These are phyloP conservation scores for Alternaria viburni DNA, from an alignment of 2,329 filamentous ascomycete genomes.

Conservation along the genomic window DNA sequence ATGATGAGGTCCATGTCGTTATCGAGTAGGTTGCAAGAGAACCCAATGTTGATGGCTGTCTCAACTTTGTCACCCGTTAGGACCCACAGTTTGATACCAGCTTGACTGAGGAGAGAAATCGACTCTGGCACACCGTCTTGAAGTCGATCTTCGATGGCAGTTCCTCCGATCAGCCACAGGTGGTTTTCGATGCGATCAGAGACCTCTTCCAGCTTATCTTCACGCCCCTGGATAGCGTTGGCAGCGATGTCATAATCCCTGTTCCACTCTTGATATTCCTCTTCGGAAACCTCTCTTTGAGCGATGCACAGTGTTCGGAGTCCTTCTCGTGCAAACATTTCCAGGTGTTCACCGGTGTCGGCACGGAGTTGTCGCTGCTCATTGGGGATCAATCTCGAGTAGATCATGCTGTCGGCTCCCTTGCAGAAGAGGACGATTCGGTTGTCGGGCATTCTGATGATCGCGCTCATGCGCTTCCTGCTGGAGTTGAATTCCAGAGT, in stretches of 20 bases:
- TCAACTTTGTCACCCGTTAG: slow-evolving; percentile 98
- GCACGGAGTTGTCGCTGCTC: slow-evolving; percentile 84
- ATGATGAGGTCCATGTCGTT: slow-evolving; percentile 98
- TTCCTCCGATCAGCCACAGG: slow-evolving; percentile 85
- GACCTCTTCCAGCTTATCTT: slow-evolving; percentile 90
- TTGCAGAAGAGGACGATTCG: slow-evolving; percentile 94
- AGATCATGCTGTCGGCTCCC: slow-evolving; percentile 96
- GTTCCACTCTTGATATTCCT: slow-evolving; percentile 85
- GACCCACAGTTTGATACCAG: slow-evolving; percentile 98
- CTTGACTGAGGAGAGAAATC: slow-evolving; percentile 86
- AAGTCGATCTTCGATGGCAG: slow-evolving; percentile 94
- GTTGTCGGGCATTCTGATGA: slow-evolving; percentile 91
- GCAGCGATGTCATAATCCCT: slow-evolving; percentile 87
- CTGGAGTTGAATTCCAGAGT: slow-evolving; percentile 97
- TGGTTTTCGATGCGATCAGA: slow-evolving; percentile 92
- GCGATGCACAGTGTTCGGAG: slow-evolving; percentile 94
- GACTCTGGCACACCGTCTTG: slow-evolving; percentile 97
- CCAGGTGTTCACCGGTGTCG: slow-evolving; percentile 88
- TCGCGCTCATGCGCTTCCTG: slow-evolving; percentile 96
- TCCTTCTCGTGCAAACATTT: slow-evolving; percentile 96
- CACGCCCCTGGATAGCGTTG: slow-evolving; percentile 80
- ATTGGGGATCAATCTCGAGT: slow-evolving; percentile 83
- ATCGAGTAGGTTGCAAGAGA: slow-evolving; percentile 95
- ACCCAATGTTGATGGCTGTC: slow-evolving; percentile 99
- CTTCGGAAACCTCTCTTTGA: slow-evolving; percentile 77